A percentile compares a stretch with the other conserved stretches of the same genome.
Evolutionary conservation across 2,329 filamentous ascomycete genomes (phyloP).

Genomic region (Aureobasidium sp.): DNA sequence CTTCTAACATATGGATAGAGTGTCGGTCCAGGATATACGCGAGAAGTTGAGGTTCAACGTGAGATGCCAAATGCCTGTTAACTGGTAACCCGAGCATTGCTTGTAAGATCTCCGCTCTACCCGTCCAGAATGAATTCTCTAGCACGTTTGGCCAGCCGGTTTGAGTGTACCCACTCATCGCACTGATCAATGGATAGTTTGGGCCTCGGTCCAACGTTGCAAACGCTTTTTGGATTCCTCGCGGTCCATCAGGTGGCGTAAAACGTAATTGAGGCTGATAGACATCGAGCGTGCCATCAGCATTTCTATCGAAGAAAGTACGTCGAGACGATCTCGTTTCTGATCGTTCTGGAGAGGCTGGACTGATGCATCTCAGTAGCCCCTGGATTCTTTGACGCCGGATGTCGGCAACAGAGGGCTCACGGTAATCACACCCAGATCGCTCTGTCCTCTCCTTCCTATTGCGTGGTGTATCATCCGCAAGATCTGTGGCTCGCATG

Average conservation of each 20-base stretch:
- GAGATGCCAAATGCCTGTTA: neutral
- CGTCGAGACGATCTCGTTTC: neutral
- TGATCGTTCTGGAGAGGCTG: neutral
- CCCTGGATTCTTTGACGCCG: neutral
- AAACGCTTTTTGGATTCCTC: neutral
- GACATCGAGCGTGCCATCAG: neutral
- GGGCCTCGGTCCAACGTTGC: neutral
- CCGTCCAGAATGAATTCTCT: neutral
- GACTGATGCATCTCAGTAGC: neutral
- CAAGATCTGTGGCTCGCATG: neutral
- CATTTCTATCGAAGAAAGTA: neutral
- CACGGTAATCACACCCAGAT: neutral
- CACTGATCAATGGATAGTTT: neutral
- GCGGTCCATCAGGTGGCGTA: neutral
- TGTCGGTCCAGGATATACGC: neutral
- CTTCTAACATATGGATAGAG: neutral
- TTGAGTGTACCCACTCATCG: slow-evolving; percentile 4
- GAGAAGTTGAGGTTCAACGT: neutral
- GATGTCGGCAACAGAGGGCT: neutral
- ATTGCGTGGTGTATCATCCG: neutral
- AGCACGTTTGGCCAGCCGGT: neutral
- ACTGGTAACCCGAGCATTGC: neutral
- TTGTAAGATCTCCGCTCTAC: neutral
- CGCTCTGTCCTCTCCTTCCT: neutral
- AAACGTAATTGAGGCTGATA: neutral